These are phyloP conservation scores for Trifolium dubium DNA, from an alignment of 306 rosid genomes.

Conservation along the genomic window DNA sequence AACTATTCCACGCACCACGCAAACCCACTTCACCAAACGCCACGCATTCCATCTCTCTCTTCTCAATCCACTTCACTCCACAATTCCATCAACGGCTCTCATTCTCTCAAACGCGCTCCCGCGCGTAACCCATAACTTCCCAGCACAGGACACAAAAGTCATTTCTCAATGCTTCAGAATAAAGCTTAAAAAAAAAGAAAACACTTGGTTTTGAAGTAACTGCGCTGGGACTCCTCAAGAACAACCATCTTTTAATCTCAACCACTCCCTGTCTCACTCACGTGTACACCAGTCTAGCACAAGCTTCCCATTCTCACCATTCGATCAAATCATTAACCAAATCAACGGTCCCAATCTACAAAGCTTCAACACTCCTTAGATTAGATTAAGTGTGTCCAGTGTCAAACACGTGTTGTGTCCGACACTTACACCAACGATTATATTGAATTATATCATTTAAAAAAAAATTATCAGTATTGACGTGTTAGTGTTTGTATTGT, in stretches of 20 bases:
- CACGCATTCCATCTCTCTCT: constrained; percentile 31
- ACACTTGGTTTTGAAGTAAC: constrained; percentile 74
- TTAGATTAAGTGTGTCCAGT: too few species aligned
- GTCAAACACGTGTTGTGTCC: too few species aligned
- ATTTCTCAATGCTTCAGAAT: constrained; percentile 54
- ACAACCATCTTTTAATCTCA: constrained; percentile 39
- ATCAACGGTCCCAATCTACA: neutral
- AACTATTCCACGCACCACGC: constrained; percentile 24
- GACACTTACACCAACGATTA: too few species aligned
- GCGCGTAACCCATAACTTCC: constrained; percentile 20
- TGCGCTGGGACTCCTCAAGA: constrained; percentile 55
- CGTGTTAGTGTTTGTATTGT: too few species aligned
- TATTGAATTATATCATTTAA: too few species aligned
- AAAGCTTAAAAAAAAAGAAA: constrained; percentile 59
- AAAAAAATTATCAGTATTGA: too few species aligned
- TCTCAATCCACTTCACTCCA: neutral
- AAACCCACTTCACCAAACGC: neutral
- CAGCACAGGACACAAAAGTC: constrained; percentile 13
- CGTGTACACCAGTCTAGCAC: neutral
- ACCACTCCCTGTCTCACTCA: neutral
- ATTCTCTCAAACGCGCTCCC: neutral
- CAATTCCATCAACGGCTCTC: constrained; percentile 7
- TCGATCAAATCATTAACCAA: neutral
- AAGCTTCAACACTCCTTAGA: too few species aligned
- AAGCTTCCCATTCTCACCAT: neutral